phyloP scores from a whole-genome alignment of 2,329 filamentous ascomycete species.

The Ophiostoma sp. region DNA sequence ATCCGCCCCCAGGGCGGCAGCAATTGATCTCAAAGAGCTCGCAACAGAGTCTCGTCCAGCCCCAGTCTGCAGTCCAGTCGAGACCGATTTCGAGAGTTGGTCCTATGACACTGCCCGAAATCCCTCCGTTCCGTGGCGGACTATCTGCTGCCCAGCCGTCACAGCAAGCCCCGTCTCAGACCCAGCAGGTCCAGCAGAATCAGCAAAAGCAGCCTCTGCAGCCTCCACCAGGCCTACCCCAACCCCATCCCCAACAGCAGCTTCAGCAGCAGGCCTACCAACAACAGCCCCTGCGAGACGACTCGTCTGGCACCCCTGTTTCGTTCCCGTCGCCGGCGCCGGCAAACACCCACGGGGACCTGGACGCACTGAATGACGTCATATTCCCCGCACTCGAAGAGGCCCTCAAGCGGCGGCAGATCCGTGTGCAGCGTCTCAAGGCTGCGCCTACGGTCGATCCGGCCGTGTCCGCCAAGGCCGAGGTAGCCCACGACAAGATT shows the following conservation, averaged over 20 bases:
- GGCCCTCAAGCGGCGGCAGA: conserved; percentile 74
- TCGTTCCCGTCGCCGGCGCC: conserved; percentile 55
- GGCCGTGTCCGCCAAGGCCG: conserved; percentile 49
- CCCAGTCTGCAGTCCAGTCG: conserved; percentile 22
- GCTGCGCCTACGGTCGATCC: conserved; percentile 23
- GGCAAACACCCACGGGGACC: conserved; percentile 58
- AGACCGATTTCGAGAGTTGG: conserved; percentile 38
- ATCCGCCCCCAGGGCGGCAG: conserved; percentile 18
- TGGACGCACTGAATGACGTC: conserved; percentile 84
- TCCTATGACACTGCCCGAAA: conserved; percentile 48
- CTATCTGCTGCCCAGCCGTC: conserved; percentile 29
- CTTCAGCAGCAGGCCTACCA: background rate
- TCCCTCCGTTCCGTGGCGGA: conserved; percentile 49
- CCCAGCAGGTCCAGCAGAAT: conserved; percentile 17
- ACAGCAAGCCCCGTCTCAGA: conserved; percentile 27
- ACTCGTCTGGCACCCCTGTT: conserved; percentile 30
- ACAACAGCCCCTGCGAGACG: conserved; percentile 8
- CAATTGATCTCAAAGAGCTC: conserved; percentile 33
- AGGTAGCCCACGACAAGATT: conserved; percentile 74
- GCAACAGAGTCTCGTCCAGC: conserved; percentile 35
- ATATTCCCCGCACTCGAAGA: conserved; percentile 90
- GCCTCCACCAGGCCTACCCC: conserved; percentile 18
- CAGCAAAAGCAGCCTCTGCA: conserved; percentile 30
- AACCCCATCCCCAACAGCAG: conserved; percentile 9
- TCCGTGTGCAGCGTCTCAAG: conserved; percentile 52